A percentile compares a stretch with the other conserved stretches of the same genome.
Evolutionary conservation across 2,329 filamentous ascomycete genomes (phyloP).

Genomic region (Penicillium verrucosum): DNA sequence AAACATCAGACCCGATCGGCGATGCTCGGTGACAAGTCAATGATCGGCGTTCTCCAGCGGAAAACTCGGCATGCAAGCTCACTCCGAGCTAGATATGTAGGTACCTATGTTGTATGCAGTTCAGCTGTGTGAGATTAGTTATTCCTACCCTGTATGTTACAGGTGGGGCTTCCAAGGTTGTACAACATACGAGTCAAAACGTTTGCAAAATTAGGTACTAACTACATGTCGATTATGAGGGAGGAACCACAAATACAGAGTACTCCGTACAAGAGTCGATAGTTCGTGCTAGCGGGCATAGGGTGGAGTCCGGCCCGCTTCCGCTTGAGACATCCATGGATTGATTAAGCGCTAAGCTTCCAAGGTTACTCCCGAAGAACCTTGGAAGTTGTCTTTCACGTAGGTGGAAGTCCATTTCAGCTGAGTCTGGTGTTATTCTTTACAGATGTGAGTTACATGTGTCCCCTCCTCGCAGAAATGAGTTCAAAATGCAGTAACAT

Average conservation of each 20-base stretch:
- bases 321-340: slow-evolving; percentile 1
- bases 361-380: too few relatives aligned
- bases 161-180: neutral
- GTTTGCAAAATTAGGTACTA: neutral
- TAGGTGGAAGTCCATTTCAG: neutral
- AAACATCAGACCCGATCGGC: neutral
- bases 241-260: neutral
- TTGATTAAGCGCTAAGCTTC: neutral
- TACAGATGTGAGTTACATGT: neutral
- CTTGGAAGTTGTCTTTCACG: too few relatives aligned
- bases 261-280: neutral
- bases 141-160: neutral
- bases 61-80: neutral
- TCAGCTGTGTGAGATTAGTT: neutral
- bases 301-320: slow-evolving; percentile 2
- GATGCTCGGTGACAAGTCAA: neutral
- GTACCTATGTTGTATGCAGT: neutral
- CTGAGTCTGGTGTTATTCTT: neutral
- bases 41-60: neutral
- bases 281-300: neutral
- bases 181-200: neutral
- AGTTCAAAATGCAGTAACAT: neutral
- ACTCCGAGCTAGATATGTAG: neutral
- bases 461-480: neutral
- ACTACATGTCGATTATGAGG: neutral